Evolutionary conservation across 306 rosid genomes (phyloP), one percentile per base, ranked within the genome.

Genomic region (Phaseolus lunatus): DNA sequence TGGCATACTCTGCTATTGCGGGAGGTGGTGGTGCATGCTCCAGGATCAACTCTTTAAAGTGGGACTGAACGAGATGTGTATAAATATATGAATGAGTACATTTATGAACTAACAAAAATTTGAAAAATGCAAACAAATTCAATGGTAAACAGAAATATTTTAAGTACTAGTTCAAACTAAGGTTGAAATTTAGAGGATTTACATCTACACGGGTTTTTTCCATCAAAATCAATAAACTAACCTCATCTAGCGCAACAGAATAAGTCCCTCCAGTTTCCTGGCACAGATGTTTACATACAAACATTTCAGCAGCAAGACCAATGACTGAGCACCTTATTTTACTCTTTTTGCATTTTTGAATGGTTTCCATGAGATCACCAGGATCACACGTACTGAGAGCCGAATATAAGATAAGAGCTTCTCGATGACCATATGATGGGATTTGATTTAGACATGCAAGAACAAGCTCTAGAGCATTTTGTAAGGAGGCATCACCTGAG

Each of bases 21-120:
- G 98, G 98, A 76, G 98, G 97, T 56, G 98, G 98, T 14, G 97
- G 97, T 39, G 97, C 97, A 71, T 95, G 97, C 89, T 95, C 98
- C 71, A 95, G 81, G 74, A 95, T 81, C 58, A 95, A 78, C 85
- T 95, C 97, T 86, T 86, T 92, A 39, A 92, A 90, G 87, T 92
- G 97, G 37, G 86, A 68, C 97, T 94, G 86, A 84, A 75, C 20
- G 16, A 84, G 44, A 81, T 53, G 77, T 29, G 50, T 18, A 79
- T 35, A 78, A 68, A 75, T 52, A 62, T 35, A 61, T 39, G 50
- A 82, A 83, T 23, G 33, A 24, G 50, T 26, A 65, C 24, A 75
- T 24, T 67, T 43, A 66, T 13, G 22, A 72, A 66, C 3, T 18
- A 44, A 54, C 50, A 45, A 63, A 61, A 31, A 78, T 78, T 59